phyloP scores from a whole-genome alignment of 768 basidiomycete species.

The Epithele typhae region DNA sequence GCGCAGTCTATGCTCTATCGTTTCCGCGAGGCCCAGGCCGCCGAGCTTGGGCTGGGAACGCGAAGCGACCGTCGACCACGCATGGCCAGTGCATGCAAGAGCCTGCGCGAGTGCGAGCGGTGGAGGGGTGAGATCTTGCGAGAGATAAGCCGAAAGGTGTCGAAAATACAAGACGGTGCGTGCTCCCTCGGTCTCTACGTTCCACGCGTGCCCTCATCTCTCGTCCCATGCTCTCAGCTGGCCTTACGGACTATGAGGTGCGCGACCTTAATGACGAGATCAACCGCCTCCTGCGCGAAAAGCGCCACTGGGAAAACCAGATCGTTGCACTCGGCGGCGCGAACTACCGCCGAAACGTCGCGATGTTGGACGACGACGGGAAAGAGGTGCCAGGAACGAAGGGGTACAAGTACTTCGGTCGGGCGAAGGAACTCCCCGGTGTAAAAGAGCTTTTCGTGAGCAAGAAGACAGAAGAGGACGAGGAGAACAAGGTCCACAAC shows the following conservation, averaged over 20 bases:
- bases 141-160: constrained; percentile 94
- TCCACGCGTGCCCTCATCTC: background rate
- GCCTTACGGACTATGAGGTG: constrained; percentile 91
- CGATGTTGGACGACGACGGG: constrained; percentile 93
- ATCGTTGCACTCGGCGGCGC: constrained; percentile 95
- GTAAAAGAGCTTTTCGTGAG: constrained; percentile 92
- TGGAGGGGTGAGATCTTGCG: constrained; percentile 95
- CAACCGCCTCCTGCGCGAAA: constrained; percentile 92
- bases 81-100: constrained; percentile 91
- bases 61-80: constrained; percentile 82
- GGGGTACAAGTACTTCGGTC: constrained; percentile 99
- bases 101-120: constrained; percentile 86
- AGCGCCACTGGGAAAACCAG: constrained; percentile 97
- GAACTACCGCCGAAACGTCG: constrained; percentile 90
- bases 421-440: constrained; percentile 93
- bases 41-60: constrained; percentile 88
- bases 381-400: constrained; percentile 95
- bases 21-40: constrained; percentile 95
- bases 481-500: constrained; percentile 72
- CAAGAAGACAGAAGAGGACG: constrained; percentile 82
- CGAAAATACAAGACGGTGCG: constrained; percentile 95
- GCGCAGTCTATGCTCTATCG: constrained; percentile 94
- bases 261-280: constrained; percentile 97
- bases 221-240: constrained; percentile 45
- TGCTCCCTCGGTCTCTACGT: too few species aligned